These are phyloP conservation scores for Corniculantispora saksenae DNA, from an alignment of 2,329 filamentous ascomycete species.

Conservation along the genomic window DNA sequence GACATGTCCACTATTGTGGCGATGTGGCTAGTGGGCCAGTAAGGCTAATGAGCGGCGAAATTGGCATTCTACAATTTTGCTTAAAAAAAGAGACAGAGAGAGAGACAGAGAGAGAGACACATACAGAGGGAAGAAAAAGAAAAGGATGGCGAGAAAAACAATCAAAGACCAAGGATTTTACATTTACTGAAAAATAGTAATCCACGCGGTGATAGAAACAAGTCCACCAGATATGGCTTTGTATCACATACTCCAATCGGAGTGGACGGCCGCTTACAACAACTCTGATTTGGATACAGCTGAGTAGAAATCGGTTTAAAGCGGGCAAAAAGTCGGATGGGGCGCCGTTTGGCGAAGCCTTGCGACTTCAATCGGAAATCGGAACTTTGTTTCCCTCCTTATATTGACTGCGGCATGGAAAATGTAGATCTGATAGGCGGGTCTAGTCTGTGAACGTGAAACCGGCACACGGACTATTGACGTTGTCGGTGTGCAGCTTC, in stretches of 20 bases:
- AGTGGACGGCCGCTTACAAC: neutral
- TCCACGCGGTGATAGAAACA: no score
- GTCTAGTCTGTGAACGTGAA: constrained; percentile 8
- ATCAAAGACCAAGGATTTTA: no score
- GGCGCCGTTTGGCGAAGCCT: neutral
- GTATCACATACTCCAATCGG: no score
- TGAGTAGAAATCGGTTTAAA: neutral
- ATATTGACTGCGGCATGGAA: neutral
- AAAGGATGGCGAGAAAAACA: no score
- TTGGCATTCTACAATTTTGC: no score
- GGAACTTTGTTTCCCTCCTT: neutral
- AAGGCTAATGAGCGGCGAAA: neutral
- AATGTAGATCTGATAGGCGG: neutral
- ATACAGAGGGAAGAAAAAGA: no score
- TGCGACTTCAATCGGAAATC: neutral
- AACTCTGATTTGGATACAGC: no score
- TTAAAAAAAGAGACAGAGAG: no score
- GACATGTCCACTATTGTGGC: constrained; percentile 15
- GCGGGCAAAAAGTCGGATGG: neutral
- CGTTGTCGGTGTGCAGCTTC: constrained; percentile 12
- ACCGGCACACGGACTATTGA: constrained; percentile 8
- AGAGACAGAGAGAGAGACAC: no score
- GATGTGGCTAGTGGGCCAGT: constrained; percentile 8
- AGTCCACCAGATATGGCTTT: no score
- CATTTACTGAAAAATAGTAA: no score